A percentile compares a stretch with the other conserved stretches of the same genome.
Conservation (phyloP, 495 filamentous ascomycete genomes). For the Penicillium waksmanii region DNA sequence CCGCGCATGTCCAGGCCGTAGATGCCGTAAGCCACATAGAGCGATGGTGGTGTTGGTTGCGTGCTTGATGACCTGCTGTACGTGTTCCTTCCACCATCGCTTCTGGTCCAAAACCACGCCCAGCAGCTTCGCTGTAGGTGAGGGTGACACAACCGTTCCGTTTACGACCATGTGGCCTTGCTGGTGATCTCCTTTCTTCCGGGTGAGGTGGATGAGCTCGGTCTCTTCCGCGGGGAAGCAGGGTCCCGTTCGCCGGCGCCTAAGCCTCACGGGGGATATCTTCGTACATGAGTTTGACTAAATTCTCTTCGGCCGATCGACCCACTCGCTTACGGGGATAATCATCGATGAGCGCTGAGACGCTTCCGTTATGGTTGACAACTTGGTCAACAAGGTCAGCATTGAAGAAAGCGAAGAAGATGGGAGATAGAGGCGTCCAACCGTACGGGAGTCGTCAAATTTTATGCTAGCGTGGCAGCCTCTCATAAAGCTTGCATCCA, state of each 20-base stretch:
- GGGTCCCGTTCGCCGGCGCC: background rate
- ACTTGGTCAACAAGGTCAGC: background rate
- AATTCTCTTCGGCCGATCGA: background rate
- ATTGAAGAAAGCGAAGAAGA: conserved; percentile 37
- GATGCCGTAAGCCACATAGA: conserved; percentile 21
- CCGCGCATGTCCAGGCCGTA: conserved; percentile 27
- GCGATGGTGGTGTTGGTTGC: conserved; percentile 25
- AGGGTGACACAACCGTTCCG: conserved; percentile 15
- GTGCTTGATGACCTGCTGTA: conserved; percentile 28
- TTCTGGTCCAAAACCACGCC: conserved; percentile 28
- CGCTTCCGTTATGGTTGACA: background rate
- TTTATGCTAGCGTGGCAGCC: conserved; percentile 18
- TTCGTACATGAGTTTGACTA: background rate
- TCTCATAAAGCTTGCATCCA: conserved; percentile 19
- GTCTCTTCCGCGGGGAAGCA: background rate
- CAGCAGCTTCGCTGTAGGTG: conserved; percentile 25
- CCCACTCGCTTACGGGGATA: background rate
- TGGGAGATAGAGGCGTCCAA: conserved; percentile 31
- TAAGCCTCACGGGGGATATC: background rate
- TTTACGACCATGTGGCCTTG: conserved; percentile 3
- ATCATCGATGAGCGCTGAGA: too few relatives aligned
- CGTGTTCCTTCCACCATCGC: conserved; percentile 26
- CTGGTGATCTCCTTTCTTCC: background rate
- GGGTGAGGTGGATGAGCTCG: conserved; percentile 2
- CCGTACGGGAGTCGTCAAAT: conserved; percentile 30